phyloP scores from a whole-genome alignment of 2,329 filamentous ascomycete genomes.

The Diaporthe ampelina region DNA sequence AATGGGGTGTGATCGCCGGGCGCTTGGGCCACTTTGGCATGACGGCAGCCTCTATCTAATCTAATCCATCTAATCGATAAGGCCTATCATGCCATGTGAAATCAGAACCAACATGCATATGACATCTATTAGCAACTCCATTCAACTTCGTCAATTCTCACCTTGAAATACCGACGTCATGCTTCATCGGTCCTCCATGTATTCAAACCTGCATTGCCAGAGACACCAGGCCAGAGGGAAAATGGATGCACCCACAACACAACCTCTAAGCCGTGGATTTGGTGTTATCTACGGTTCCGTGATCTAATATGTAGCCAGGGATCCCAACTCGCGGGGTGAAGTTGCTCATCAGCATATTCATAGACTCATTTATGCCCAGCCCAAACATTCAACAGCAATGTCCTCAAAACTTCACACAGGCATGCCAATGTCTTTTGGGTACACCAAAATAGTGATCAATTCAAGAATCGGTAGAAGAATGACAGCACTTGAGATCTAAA shows the following conservation, averaged over 20 bases:
- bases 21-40: neutral
- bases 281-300: no score
- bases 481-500: neutral
- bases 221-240: no score
- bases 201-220: neutral
- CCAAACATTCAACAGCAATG: no score
- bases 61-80: conserved; percentile 41
- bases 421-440: neutral
- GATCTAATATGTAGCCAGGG: no score
- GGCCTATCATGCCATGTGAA: neutral
- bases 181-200: neutral
- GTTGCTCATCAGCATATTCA: neutral
- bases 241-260: no score
- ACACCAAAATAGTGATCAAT: neutral
- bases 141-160: neutral
- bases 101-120: conserved; percentile 1
- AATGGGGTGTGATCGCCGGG: neutral
- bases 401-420: neutral
- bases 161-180: neutral
- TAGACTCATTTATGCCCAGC: neutral
- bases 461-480: neutral
- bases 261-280: no score
- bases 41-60: conserved; percentile 25
- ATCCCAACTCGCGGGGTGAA: neutral
- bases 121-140: neutral